These are phyloP conservation scores for Rhizophora mangle DNA, from an alignment of 345 rosid genomes.

Conservation along the genomic window DNA sequence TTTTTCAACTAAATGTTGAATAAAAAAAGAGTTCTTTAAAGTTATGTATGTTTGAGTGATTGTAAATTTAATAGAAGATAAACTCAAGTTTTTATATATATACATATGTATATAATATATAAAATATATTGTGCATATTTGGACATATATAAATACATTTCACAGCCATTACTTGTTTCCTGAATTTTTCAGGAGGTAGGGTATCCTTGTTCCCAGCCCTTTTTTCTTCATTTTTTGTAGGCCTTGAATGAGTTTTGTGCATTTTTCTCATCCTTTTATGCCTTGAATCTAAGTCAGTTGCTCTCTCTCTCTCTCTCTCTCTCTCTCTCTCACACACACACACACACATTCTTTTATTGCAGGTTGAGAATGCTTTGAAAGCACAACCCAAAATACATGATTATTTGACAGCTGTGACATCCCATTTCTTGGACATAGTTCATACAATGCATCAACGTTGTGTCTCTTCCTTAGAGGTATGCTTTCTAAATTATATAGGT, in stretches of 20 bases:
- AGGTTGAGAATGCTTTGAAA: conserved; percentile 79
- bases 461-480: conserved; percentile 78
- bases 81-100: no score
- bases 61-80: no score
- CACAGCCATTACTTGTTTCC: neutral
- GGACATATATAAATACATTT: no score
- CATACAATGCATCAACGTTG: conserved; percentile 86
- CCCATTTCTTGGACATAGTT: conserved; percentile 72
- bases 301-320: neutral
- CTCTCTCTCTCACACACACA: neutral
- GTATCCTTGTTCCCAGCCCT: neutral
- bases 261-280: neutral
- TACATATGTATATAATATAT: no score
- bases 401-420: conserved; percentile 46
- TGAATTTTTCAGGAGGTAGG: neutral
- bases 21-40: no score
- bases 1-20: no score
- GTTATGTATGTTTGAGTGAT: no score
- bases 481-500: neutral
- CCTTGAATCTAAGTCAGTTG: neutral
- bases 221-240: neutral
- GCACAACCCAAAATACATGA: conserved; percentile 59
- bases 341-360: conserved; percentile 1
- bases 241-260: neutral
- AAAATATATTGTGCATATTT: no score